Evolutionary conservation across 352 stramenopile species (phyloP), one percentile per base, ranked within the genome.

Genomic region (Saprolegnia parasitica): DNA sequence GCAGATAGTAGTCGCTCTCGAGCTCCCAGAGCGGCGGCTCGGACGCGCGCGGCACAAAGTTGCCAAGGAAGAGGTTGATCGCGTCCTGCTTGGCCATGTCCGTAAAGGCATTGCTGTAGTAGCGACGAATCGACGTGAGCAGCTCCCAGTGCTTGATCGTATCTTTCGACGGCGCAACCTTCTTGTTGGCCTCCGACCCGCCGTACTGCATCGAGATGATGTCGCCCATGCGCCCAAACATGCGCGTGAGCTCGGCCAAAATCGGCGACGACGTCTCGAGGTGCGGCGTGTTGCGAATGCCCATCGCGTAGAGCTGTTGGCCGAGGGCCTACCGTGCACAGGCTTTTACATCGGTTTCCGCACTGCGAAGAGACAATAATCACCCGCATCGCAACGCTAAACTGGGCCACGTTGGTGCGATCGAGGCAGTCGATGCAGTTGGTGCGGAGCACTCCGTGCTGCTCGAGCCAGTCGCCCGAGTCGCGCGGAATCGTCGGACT

Each of bases 51-150:
- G 90, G 91, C 10, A 93, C 77, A 67, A 96, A 96, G 42, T 94
- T 95, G 0, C 97, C 97, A 24, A 99, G 78, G 73, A 99, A 99
- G 11, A 99, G 87, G 75, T 99, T 99, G 79, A 99, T 99, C 16
- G 96, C 95, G 79, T 99, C 97, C 81, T 99, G 96, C 77, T 99
- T 99, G 5, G 97, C 82, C 20, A 90, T 95, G 81, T 99, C 97
- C 0, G 96, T 99, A 76, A 99, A 99, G 21, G 96, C 97, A 73
- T 99, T 99, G 79, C 92, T 99, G 77, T 99, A 99, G 79, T 99
- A 99, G 35, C 97, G 82, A 60, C 97, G 85, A 64, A 99, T 99
- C 4, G 96, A 99, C 18, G 97, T 99, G 9, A 99, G 81, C 4
- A 99, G 78, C 73, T 99, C 95, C 66, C 97, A 96, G 62, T 98